Evolutionary conservation across 352 stramenopile species (phyloP).

Genomic region (Pilasporangium apinafurcum): DNA sequence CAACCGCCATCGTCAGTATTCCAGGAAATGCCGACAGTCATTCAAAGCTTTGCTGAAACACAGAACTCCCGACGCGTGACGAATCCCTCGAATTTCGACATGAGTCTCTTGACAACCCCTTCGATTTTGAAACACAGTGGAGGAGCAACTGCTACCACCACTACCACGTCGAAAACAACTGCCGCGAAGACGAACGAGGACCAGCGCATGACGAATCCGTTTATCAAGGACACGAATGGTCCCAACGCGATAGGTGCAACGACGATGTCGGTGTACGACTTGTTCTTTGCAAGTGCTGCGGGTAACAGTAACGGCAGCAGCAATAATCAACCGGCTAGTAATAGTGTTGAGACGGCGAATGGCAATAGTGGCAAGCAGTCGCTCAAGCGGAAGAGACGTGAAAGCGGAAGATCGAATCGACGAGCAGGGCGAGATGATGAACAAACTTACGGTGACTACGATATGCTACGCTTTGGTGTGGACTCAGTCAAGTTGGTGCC

Average conservation of each 20-base stretch:
- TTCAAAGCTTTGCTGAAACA: constrained; percentile 63
- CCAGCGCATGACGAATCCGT: constrained; percentile 7
- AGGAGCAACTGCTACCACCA: background rate
- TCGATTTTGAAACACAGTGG: background rate
- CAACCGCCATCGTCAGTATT: constrained; percentile 31
- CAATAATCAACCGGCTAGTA: constrained; percentile 1
- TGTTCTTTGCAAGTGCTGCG: constrained; percentile 40
- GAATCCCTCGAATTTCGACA: too few species aligned
- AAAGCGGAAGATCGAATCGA: constrained; percentile 5
- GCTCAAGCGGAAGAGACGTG: background rate
- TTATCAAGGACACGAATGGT: background rate
- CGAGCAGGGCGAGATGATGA: background rate
- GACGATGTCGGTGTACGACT: constrained; percentile 39
- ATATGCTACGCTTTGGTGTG: constrained; percentile 64
- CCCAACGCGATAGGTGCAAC: too few species aligned
- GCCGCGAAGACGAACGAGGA: constrained; percentile 12
- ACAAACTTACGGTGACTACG: constrained; percentile 18
- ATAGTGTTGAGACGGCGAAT: background rate
- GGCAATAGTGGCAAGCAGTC: background rate
- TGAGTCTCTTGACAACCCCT: too few species aligned
- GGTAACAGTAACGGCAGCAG: background rate
- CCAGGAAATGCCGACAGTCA: constrained; percentile 37
- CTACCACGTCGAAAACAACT: background rate
- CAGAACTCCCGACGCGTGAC: too few species aligned
- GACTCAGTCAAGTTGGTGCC: constrained; percentile 72